These are phyloP conservation scores for Tetracentron sinense DNA, from an alignment of 164 flowering plant genomes.

Conservation along the genomic window DNA sequence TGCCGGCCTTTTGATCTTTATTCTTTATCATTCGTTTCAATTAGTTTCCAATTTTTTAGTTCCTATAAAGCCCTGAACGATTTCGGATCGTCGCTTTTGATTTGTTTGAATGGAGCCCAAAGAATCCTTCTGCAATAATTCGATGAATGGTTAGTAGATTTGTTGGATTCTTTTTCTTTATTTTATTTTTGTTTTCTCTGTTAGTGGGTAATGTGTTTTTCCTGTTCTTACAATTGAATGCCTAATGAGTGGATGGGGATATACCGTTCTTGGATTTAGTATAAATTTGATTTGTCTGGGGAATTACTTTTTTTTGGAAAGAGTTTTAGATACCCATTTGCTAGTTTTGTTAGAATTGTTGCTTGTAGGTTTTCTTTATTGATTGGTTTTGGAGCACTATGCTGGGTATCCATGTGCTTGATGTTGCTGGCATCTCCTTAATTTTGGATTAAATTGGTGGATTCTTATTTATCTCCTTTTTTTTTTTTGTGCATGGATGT, in stretches of 20 bases:
- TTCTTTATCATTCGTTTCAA: slow-evolving; percentile 60
- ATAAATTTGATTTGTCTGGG: no score
- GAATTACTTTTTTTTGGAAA: background rate
- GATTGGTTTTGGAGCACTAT: background rate
- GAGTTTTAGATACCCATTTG: background rate
- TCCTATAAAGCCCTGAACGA: slow-evolving; percentile 59
- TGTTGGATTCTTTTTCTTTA: background rate
- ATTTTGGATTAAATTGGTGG: no score
- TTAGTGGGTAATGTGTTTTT: background rate
- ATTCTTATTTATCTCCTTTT: no score
- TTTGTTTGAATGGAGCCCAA: slow-evolving; percentile 20
- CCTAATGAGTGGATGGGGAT: background rate
- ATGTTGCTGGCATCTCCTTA: no score
- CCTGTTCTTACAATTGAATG: background rate
- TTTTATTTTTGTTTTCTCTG: background rate
- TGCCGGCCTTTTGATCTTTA: slow-evolving; percentile 67
- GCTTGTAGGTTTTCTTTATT: background rate
- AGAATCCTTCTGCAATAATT: slow-evolving; percentile 9
- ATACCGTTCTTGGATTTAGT: background rate
- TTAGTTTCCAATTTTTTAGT: slow-evolving; percentile 53
- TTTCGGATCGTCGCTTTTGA: no score
- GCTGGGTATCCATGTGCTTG: no score
- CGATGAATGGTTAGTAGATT: slow-evolving; percentile 18
- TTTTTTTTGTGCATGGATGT: background rate
- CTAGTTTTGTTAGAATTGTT: background rate